Evolutionary conservation across 73 alveolate species (phyloP).

Genomic region (Paramecium biaurelia): DNA sequence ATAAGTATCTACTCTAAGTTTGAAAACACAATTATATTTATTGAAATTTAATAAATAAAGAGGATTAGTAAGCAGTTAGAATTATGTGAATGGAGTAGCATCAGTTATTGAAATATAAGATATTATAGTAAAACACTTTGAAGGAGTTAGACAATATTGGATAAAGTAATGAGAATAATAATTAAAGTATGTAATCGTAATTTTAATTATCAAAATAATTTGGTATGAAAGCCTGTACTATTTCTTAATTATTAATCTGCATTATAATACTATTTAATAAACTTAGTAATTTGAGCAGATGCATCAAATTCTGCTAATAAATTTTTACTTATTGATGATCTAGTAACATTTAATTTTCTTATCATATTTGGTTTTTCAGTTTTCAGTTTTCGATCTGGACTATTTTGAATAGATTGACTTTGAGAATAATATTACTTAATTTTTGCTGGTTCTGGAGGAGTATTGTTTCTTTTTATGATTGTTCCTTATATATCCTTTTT

Average conservation of each 20-base stretch:
- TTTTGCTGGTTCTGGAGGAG: conserved; percentile 50
- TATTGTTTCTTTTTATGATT: conserved; percentile 13
- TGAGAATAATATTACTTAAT: conserved; percentile 3
- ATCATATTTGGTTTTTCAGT: conserved; percentile 40
- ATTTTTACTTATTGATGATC: conserved; percentile 40
- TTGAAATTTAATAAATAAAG: background rate
- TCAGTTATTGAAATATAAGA: background rate
- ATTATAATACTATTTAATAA: conserved; percentile 39
- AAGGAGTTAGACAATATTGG: background rate
- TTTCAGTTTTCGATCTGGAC: conserved; percentile 37
- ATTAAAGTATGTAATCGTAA: background rate
- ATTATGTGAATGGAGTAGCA: background rate
- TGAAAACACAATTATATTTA: background rate
- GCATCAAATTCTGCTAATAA: conserved; percentile 54
- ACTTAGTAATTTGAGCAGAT: conserved; percentile 37
- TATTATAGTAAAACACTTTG: background rate
- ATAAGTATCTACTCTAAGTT: background rate
- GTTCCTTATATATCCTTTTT: conserved; percentile 19
- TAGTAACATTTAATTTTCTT: conserved; percentile 13
- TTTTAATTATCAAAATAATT: conserved; percentile 34
- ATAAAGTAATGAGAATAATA: background rate
- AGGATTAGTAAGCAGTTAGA: background rate
- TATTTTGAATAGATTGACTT: conserved; percentile 9
- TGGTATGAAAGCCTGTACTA: conserved; percentile 38
- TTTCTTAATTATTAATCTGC: conserved; percentile 32